Evolutionary conservation across 1,284 basidiomycete genomes (phyloP).

Genomic region (Gymnopus androsaceus): DNA sequence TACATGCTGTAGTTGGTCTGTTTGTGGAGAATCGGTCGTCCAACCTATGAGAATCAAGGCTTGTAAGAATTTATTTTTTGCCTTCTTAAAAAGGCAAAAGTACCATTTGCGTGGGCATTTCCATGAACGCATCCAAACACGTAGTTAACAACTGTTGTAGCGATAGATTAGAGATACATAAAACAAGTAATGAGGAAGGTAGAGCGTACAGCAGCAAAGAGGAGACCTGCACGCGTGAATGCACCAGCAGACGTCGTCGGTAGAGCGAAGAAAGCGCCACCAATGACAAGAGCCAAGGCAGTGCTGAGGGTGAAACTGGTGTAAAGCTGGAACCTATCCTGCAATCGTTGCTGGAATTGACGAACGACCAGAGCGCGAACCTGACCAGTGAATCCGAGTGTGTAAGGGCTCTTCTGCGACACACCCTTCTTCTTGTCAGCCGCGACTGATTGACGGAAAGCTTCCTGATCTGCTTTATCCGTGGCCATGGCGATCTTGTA

Average conservation of each 20-base stretch:
- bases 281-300: slow-evolving; percentile 74
- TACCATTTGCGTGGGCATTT: slow-evolving; percentile 74
- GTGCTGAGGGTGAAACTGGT: slow-evolving; percentile 66
- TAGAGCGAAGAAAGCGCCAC: slow-evolving; percentile 74
- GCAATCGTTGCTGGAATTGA: slow-evolving; percentile 77
- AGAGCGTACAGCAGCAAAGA: no score
- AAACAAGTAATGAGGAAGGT: no score
- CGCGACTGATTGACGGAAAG: slow-evolving; percentile 75
- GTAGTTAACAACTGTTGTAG: slow-evolving; percentile 73
- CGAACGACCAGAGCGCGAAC: slow-evolving; percentile 72
- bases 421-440: slow-evolving; percentile 85
- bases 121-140: slow-evolving; percentile 77
- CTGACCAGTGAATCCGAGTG: slow-evolving; percentile 77
- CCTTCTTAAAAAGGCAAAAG: slow-evolving; percentile 63
- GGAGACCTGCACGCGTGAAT: slow-evolving; percentile 74
- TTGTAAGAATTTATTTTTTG: slow-evolving; percentile 16
- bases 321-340: slow-evolving; percentile 82
- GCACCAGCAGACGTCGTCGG: slow-evolving; percentile 76
- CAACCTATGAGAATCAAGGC: background rate
- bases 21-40: slow-evolving; percentile 26
- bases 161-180: no score
- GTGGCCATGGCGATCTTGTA: slow-evolving; percentile 69
- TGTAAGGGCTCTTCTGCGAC: slow-evolving; percentile 85
- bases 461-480: slow-evolving; percentile 68
- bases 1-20: slow-evolving; percentile 82